Evolutionary conservation across 75 land plant genomes (phyloP), one percentile per base, ranked within the genome.

Genomic region (Pinus taeda): DNA sequence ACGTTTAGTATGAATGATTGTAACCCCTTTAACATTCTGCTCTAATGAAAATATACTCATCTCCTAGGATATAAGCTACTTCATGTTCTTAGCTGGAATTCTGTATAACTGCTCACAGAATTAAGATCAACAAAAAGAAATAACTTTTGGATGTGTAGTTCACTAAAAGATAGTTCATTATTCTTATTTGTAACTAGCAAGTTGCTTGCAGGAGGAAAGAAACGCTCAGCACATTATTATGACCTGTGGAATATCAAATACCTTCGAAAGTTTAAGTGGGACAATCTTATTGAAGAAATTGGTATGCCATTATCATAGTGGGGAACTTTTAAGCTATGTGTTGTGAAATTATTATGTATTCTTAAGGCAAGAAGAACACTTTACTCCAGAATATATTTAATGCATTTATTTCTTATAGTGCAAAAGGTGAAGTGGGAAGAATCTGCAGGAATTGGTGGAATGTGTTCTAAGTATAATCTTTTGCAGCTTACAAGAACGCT

Each of bases 191-290:
- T 49, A 49, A 49, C 11, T 49, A 9, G 12, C 55, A 9, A 49
- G 55, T 11, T 49, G 11, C 33, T 56, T 66, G 59, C 33, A 94
- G 97, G 97, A 79, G 92, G 98, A n/a, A 92, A 79, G 84, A 92
- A 81, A 76, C 85, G 98, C 33, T 93, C 97, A 59, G 74, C 86
- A 13, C 95, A 92, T 57, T 93, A 87, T 80, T 92, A 96, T 76
- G 99, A 96, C 77, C 83, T 94, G 33, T 96, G 99, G 99, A 96
- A 92, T 76, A 92, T 96, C 82, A 96, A 96, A 49, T 96, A 96
- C 75, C 79, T 96, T 55, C 85, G 83, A 39, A 92, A 86, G 81
- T 96, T 94, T 82, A 94, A 94, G 73, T 96, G 99, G 99, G 97
- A 96, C 77, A 90, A 96, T 83, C 90, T 96, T 30, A 96, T 89